Conservation (phyloP, 2,329 filamentous ascomycete genomes). For the Calonectria naviculata region DNA sequence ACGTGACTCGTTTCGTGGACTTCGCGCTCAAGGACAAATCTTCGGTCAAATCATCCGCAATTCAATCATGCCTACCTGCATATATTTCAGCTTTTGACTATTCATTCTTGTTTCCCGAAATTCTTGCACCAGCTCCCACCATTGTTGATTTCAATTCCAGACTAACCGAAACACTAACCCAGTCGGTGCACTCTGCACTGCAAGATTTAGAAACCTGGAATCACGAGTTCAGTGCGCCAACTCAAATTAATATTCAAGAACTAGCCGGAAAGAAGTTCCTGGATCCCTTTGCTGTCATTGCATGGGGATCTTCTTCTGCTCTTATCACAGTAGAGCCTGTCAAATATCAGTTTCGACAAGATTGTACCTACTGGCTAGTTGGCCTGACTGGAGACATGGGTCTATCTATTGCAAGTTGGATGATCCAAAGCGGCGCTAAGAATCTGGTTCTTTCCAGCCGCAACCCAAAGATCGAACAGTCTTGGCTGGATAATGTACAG, state of each 20-base stretch:
- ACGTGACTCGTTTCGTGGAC: neutral
- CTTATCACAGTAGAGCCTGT: neutral
- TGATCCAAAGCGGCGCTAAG: constrained; percentile 1
- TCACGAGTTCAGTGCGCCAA: neutral
- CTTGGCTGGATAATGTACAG: neutral
- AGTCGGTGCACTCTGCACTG: neutral
- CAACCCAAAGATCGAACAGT: neutral
- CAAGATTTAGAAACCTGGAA: neutral
- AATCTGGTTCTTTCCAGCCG: neutral
- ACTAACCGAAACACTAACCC: neutral
- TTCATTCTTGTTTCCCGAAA: neutral
- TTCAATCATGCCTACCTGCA: neutral
- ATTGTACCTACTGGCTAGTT: constrained; percentile 10
- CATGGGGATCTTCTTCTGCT: neutral
- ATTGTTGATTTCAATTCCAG: neutral
- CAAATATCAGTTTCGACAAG: neutral
- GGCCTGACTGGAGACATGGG: constrained; percentile 6
- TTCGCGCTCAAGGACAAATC: neutral
- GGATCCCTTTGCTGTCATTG: neutral
- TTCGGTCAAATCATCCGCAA: neutral
- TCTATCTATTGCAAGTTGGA: neutral
- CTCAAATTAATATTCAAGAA: neutral
- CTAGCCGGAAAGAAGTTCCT: neutral
- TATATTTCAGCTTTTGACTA: neutral
- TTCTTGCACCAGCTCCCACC: neutral